Conservation (phyloP, 495 filamentous ascomycete genomes). For the Achaetomiella virescens region DNA sequence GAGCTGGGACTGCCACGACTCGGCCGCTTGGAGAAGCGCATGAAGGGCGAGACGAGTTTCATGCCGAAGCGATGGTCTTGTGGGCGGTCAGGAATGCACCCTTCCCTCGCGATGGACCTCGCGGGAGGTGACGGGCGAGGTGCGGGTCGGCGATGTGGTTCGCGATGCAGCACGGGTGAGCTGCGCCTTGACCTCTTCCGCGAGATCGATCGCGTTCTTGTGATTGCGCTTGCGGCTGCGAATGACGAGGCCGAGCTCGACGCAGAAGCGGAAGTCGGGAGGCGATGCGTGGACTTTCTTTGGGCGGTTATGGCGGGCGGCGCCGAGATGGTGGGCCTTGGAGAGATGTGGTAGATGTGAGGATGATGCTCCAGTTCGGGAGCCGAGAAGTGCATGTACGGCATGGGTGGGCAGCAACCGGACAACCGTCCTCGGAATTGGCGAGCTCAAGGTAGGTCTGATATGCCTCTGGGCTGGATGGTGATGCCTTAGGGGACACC, state of each 20-base stretch:
- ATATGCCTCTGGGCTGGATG: neutral
- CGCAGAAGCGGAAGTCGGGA: slow-evolving; percentile 26
- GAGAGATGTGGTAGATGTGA: neutral
- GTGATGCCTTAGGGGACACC: no score
- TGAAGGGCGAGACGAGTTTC: slow-evolving; percentile 25
- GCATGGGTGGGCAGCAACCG: slow-evolving; percentile 4
- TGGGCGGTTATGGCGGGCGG: neutral
- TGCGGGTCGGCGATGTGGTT: slow-evolving; percentile 13
- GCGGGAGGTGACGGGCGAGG: slow-evolving; percentile 4
- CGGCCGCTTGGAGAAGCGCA: slow-evolving; percentile 18
- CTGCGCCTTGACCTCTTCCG: slow-evolving; percentile 20
- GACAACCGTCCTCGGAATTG: neutral
- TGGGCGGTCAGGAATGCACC: slow-evolving; percentile 17
- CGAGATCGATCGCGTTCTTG: slow-evolving; percentile 9
- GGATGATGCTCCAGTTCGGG: neutral
- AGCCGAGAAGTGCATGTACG: neutral
- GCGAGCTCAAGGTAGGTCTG: neutral
- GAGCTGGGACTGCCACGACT: slow-evolving; percentile 17
- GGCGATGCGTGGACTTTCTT: neutral
- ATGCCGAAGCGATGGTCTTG: slow-evolving; percentile 25
- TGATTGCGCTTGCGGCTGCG: slow-evolving; percentile 25
- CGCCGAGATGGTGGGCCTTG: neutral
- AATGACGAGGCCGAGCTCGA: slow-evolving; percentile 24
- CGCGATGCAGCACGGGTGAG: slow-evolving; percentile 14
- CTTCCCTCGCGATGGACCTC: slow-evolving; percentile 23